Percentiles rank a stretch among this genome's conserved stretches.
phyloP scores from a whole-genome alignment of 495 filamentous ascomycete genomes.

The Podospora pseudoanserina region DNA sequence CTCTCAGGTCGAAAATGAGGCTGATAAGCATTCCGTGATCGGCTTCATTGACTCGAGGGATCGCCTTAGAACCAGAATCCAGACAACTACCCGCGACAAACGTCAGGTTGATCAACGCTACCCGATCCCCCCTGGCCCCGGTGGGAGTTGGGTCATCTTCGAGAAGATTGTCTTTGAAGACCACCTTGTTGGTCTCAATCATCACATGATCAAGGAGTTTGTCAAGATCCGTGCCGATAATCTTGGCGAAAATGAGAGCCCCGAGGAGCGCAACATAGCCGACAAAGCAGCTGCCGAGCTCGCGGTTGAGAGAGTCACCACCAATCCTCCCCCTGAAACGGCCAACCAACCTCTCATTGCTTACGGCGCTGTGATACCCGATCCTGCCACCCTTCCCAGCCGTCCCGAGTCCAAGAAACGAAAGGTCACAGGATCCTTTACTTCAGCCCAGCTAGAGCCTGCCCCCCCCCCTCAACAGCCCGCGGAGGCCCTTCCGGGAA shows the following conservation, averaged over 20 bases:
- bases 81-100: constrained; percentile 38
- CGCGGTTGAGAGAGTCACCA: constrained; percentile 36
- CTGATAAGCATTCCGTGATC: constrained; percentile 48
- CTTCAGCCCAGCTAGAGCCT: neutral
- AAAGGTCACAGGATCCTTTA: constrained; percentile 25
- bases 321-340: constrained; percentile 37
- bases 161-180: constrained; percentile 49
- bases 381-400: constrained; percentile 27
- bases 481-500: constrained; percentile 21
- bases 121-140: constrained; percentile 48
- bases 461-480: constrained; percentile 5
- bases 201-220: constrained; percentile 52
- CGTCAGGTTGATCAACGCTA: constrained; percentile 33
- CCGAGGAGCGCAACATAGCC: constrained; percentile 27
- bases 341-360: constrained; percentile 36
- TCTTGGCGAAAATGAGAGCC: constrained; percentile 22
- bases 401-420: constrained; percentile 40
- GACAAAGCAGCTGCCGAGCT: constrained; percentile 34
- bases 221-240: constrained; percentile 48
- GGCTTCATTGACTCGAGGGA: constrained; percentile 54
- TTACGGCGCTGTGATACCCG: constrained; percentile 43
- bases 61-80: constrained; percentile 50
- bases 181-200: constrained; percentile 45
- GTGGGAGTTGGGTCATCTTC: constrained; percentile 55
- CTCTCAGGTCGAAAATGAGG: constrained; percentile 38